These are phyloP conservation scores for Quercus lobata DNA, from an alignment of 331 rosid species.

Conservation along the genomic window DNA sequence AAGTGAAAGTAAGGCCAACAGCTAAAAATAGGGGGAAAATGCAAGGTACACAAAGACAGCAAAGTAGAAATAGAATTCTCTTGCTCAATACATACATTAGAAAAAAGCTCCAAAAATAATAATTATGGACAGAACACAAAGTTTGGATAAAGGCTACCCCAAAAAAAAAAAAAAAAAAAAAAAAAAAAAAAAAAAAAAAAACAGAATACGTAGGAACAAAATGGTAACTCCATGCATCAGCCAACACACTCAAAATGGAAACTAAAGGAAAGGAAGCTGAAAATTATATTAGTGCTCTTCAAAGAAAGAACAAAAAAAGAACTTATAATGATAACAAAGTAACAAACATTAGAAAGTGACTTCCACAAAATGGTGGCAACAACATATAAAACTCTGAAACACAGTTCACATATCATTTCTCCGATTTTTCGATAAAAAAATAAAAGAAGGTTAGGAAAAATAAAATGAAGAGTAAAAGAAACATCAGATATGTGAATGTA, in stretches of 20 bases:
- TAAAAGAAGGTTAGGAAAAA: not conserved
- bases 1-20: not conserved
- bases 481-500: not conserved
- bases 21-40: not conserved
- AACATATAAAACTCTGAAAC: not conserved
- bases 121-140: slow-evolving; percentile 1
- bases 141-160: not conserved
- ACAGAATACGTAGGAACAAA: not conserved
- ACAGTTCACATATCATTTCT: not conserved
- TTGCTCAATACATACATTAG: slow-evolving; percentile 13
- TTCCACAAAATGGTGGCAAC: not conserved
- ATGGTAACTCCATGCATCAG: not conserved
- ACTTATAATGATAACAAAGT: not conserved
- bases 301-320: not conserved
- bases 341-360: not conserved
- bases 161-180: not conserved
- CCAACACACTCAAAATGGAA: not conserved
- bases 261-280: not conserved
- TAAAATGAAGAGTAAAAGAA: not conserved
- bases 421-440: not conserved
- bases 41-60: not conserved
- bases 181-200: not conserved
- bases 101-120: not conserved
- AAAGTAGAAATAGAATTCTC: slow-evolving; percentile 2
- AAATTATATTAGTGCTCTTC: not conserved